Percentiles rank a stretch among this genome's conserved stretches.
phyloP scores from a whole-genome alignment of 2,329 filamentous ascomycete genomes.

The Stagonosporopsis chrysanthemi region DNA sequence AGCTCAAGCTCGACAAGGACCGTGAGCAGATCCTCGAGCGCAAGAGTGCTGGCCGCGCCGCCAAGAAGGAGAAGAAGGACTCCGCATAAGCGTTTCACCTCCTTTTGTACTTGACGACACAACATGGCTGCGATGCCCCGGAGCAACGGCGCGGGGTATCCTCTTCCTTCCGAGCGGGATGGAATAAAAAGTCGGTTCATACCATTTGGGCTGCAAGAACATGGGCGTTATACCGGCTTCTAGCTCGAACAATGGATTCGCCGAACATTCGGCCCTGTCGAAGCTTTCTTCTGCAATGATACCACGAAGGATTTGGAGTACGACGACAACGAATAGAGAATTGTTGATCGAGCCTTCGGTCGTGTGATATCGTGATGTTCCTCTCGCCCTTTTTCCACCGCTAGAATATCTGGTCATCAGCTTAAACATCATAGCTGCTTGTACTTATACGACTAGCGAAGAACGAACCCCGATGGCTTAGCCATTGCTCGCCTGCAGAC shows the following conservation, averaged over 20 bases:
- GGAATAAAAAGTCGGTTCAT: conserved; percentile 50
- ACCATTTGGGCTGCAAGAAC: conserved; percentile 48
- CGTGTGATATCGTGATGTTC: conserved; percentile 30
- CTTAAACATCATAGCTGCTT: conserved; percentile 71
- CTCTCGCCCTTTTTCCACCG: conserved; percentile 51
- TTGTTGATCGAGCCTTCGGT: conserved; percentile 37
- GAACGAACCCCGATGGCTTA: conserved; percentile 67
- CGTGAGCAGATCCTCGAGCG: conserved; percentile 87
- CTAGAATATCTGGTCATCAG: conserved; percentile 90
- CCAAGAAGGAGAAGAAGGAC: conserved; percentile 73
- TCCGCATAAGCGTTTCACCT: conserved; percentile 53
- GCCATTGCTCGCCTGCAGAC: conserved; percentile 80
- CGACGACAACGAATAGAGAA: conserved; percentile 32
- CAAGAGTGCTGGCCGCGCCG: conserved; percentile 81
- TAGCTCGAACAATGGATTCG: conserved; percentile 49
- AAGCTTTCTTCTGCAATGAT: conserved; percentile 43
- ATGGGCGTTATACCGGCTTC: conserved; percentile 48
- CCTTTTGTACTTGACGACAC: conserved; percentile 47
- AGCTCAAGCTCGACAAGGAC: conserved; percentile 98
- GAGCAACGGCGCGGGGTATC: conserved; percentile 44
- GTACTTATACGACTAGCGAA: conserved; percentile 96
- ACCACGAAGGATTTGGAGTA: conserved; percentile 37
- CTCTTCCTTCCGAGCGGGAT: conserved; percentile 45
- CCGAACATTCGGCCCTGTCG: conserved; percentile 44
- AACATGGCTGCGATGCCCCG: conserved; percentile 47